phyloP scores from a whole-genome alignment of 2,329 filamentous ascomycete genomes.

The Aspergillus tamarii region DNA sequence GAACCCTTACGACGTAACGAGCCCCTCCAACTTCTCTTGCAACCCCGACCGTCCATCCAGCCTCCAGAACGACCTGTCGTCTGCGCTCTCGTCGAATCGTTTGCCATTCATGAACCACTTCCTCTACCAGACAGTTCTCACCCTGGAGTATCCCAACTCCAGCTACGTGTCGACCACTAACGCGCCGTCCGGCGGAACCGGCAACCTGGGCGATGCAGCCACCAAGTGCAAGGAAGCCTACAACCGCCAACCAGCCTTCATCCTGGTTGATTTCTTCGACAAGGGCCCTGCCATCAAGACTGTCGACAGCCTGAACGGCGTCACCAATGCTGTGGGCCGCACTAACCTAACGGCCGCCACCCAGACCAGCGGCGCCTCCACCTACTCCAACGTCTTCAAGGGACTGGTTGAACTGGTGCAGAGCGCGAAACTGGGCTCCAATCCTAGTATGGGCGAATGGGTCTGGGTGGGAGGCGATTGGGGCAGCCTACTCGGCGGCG shows the following conservation, averaged over 20 bases:
- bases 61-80: constrained; percentile 49
- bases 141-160: constrained; percentile 65
- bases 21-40: constrained; percentile 71
- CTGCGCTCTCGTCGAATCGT: constrained; percentile 60
- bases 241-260: constrained; percentile 68
- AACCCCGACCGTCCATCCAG: constrained; percentile 66
- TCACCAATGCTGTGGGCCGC: constrained; percentile 51
- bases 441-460: constrained; percentile 46
- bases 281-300: constrained; percentile 70
- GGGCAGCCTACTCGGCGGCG: constrained; percentile 44
- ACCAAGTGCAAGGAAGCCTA: constrained; percentile 61
- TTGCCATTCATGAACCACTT: constrained; percentile 83
- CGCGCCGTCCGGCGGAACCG: constrained; percentile 58
- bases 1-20: constrained; percentile 68
- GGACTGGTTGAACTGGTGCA: constrained; percentile 42
- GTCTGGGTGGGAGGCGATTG: constrained; percentile 49
- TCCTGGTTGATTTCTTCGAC: constrained; percentile 81
- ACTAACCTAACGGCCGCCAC: constrained; percentile 34
- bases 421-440: constrained; percentile 40
- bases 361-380: constrained; percentile 31
- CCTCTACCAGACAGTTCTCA: constrained; percentile 61
- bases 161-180: constrained; percentile 67
- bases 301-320: constrained; percentile 69
- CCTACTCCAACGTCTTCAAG: constrained; percentile 41
- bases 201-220: constrained; percentile 55